A percentile compares a stretch with the other conserved stretches of the same genome.
phyloP scores from a whole-genome alignment of 495 filamentous ascomycete species.

The Saxophila tyrrhenica region DNA sequence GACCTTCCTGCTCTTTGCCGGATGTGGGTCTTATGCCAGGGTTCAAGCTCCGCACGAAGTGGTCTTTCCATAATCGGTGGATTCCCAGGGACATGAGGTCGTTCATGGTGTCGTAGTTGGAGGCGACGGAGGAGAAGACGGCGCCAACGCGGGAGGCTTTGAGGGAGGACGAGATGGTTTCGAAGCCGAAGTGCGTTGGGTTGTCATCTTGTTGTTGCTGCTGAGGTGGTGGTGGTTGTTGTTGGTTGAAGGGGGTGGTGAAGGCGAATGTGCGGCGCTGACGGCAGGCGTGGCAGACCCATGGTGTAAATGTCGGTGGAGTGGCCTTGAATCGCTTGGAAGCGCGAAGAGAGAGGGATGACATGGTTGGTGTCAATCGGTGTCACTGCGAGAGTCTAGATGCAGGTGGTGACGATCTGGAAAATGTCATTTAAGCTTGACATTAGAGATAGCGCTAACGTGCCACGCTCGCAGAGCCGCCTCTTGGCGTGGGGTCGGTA shows the following conservation, averaged over 20 bases:
- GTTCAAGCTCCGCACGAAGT: constrained; percentile 87
- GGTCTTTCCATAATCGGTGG: constrained; percentile 96
- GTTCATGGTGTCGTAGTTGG: constrained; percentile 93
- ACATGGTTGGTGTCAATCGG: constrained; percentile 6
- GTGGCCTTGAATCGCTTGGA: constrained; percentile 6
- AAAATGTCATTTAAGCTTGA: neutral
- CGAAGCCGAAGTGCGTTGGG: constrained; percentile 91
- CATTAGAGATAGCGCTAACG: neutral
- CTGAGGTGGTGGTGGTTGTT: constrained; percentile 22
- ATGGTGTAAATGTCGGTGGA: neutral
- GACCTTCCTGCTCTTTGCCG: constrained; percentile 31
- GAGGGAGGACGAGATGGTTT: constrained; percentile 69
- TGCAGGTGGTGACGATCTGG: neutral
- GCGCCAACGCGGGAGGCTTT: constrained; percentile 67
- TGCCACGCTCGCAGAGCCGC: constrained; percentile 1
- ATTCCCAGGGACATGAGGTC: constrained; percentile 97
- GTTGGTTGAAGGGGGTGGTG: constrained; percentile 33
- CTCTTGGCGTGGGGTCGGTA: no score
- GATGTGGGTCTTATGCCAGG: constrained; percentile 60
- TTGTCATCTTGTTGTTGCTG: constrained; percentile 32
- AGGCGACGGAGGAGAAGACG: constrained; percentile 92
- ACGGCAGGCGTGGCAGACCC: constrained; percentile 10
- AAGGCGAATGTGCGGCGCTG: constrained; percentile 39
- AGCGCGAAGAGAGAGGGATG: constrained; percentile 4
- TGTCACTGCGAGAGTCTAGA: neutral